Percentiles rank a stretch among this genome's conserved stretches.
These are phyloP conservation scores for Centrapalus pauciflorus DNA, from an alignment of 129 eudicot genomes.

Conservation along the genomic window DNA sequence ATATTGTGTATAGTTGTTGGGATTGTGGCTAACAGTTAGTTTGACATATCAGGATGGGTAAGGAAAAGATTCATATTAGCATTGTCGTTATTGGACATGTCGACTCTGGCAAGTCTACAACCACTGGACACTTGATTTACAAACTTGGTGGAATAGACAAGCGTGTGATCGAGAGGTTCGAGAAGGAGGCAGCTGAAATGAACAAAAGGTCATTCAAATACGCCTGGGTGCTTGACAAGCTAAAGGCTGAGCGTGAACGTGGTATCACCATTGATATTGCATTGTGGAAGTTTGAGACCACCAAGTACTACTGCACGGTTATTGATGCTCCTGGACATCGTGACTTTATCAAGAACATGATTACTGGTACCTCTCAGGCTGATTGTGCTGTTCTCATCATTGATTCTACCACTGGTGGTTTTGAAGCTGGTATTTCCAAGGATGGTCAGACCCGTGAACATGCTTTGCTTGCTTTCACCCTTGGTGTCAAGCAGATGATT, in stretches of 20 bases:
- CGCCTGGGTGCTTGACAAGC: constrained; percentile 62
- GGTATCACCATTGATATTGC: constrained; percentile 64
- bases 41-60: constrained; percentile 24
- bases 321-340: constrained; percentile 62
- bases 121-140: constrained; percentile 59
- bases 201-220: constrained; percentile 60
- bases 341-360: constrained; percentile 60
- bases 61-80: constrained; percentile 36
- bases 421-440: constrained; percentile 54
- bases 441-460: constrained; percentile 65
- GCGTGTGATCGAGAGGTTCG: constrained; percentile 50
- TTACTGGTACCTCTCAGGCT: constrained; percentile 61
- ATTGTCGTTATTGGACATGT: constrained; percentile 61
- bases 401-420: constrained; percentile 62
- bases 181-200: constrained; percentile 68
- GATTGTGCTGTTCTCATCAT: constrained; percentile 56
- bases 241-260: constrained; percentile 69
- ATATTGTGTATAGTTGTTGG: background rate
- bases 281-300: constrained; percentile 58
- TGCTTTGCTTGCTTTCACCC: constrained; percentile 57
- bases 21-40: background rate
- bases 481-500: constrained; percentile 61
- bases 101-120: constrained; percentile 61
- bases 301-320: constrained; percentile 61
- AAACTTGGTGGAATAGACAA: constrained; percentile 66